Evolutionary conservation across 352 stramenopile genomes (phyloP).

Genomic region (Globisporangium canariense): DNA sequence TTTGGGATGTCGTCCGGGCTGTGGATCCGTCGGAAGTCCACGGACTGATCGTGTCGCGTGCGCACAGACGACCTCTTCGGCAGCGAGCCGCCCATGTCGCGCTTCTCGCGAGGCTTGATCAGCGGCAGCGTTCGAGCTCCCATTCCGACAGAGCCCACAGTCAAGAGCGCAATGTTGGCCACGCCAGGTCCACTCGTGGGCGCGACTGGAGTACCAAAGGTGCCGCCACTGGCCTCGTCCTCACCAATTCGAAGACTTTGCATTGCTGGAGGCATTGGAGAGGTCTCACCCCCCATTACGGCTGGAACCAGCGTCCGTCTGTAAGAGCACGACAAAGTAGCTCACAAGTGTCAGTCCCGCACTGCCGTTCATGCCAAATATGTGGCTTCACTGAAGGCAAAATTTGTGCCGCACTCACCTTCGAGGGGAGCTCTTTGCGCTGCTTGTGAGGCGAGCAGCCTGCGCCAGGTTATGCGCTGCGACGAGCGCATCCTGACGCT

Average conservation of each 20-base stretch:
- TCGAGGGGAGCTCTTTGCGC: slow-evolving; percentile 13
- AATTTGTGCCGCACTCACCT: slow-evolving; percentile 2
- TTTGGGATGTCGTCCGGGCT: slow-evolving; percentile 72
- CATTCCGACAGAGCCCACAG: slow-evolving; percentile 26
- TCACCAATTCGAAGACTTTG: slow-evolving; percentile 10
- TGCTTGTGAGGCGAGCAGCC: slow-evolving; percentile 8
- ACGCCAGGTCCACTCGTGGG: slow-evolving; percentile 1
- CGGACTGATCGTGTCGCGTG: slow-evolving; percentile 55
- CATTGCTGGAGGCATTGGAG: slow-evolving; percentile 12
- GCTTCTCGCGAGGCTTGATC: slow-evolving; percentile 52
- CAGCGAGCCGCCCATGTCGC: slow-evolving; percentile 59
- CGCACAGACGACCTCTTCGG: slow-evolving; percentile 65
- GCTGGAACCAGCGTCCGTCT: slow-evolving; percentile 17
- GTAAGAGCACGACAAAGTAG: neutral
- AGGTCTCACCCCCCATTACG: slow-evolving; percentile 4
- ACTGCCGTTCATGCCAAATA: neutral
- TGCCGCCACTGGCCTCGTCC: neutral
- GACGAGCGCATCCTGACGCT: slow-evolving; percentile 27
- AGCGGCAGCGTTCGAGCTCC: slow-evolving; percentile 38
- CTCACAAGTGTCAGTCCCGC: neutral
- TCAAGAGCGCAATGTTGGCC: slow-evolving; percentile 7
- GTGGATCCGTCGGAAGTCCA: slow-evolving; percentile 69
- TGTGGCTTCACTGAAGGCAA: neutral
- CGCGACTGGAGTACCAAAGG: neutral
- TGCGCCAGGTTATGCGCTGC: slow-evolving; percentile 8